These are phyloP conservation scores for Candida glucosophila DNA, from an alignment of 1,139 yeast genomes.

Conservation along the genomic window DNA sequence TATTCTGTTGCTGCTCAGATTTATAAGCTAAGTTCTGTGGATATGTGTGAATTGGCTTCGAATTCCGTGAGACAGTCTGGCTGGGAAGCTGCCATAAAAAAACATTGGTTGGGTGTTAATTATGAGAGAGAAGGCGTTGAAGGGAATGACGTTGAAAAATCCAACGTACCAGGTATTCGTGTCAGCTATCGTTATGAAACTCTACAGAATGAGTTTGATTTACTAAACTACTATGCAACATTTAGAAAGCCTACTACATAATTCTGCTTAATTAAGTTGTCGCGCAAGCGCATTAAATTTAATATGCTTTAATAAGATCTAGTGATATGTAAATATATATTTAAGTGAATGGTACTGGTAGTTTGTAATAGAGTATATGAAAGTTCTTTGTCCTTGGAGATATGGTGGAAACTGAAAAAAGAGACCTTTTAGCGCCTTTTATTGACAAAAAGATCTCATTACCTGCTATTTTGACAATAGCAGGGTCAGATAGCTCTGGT, in stretches of 20 bases:
- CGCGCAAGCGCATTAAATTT: too few species aligned
- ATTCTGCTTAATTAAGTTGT: too few species aligned
- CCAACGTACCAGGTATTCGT: slow-evolving; percentile 89
- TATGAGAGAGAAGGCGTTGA: slow-evolving; percentile 55
- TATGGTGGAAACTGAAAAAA: background rate
- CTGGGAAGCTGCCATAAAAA: slow-evolving; percentile 75
- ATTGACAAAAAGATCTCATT: slow-evolving; percentile 3
- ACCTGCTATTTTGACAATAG: slow-evolving; percentile 53
- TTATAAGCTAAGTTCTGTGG: slow-evolving; percentile 86
- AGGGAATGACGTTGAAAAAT: slow-evolving; percentile 86
- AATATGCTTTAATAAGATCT: too few species aligned
- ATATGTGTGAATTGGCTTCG: slow-evolving; percentile 89
- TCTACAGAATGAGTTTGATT: slow-evolving; percentile 60
- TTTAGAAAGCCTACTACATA: slow-evolving; percentile 5
- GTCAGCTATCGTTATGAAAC: slow-evolving; percentile 79
- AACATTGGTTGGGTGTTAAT: slow-evolving; percentile 84
- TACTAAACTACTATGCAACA: slow-evolving; percentile 53
- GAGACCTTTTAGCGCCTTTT: slow-evolving; percentile 1
- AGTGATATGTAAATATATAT: too few species aligned
- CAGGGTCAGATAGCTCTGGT: slow-evolving; percentile 87
- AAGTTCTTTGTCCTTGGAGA: background rate
- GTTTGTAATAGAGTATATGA: background rate
- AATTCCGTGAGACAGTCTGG: slow-evolving; percentile 90
- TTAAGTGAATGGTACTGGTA: too few species aligned
- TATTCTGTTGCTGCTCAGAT: slow-evolving; percentile 97